Percentiles rank a stretch among this genome's conserved stretches.
Evolutionary conservation across 1,139 yeast genomes (phyloP).

Genomic region (Geotrichum phurueaensis): DNA sequence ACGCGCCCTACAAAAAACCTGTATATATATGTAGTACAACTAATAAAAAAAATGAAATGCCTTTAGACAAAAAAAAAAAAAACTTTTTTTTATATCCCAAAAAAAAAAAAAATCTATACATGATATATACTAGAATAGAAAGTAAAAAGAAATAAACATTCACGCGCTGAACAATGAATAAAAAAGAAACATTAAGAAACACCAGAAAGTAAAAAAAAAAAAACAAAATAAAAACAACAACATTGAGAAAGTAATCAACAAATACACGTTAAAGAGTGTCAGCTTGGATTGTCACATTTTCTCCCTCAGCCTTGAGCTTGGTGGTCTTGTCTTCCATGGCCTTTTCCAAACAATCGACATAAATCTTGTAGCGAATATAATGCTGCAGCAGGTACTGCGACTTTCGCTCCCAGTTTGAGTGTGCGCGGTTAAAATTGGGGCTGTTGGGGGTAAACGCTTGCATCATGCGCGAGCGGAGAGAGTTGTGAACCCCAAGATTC

Average conservation of each 20-base stretch:
- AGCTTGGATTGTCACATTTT: slow-evolving; percentile 1
- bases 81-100: no score
- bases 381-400: slow-evolving; percentile 32
- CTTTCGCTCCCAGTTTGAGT: slow-evolving; percentile 34
- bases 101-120: no score
- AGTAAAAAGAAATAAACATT: neutral
- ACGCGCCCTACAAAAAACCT: no score
- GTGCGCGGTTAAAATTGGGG: slow-evolving; percentile 29
- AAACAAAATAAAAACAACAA: neutral
- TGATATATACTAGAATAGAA: neutral
- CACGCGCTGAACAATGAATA: neutral
- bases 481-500: slow-evolving; percentile 31
- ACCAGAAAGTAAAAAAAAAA: neutral
- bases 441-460: slow-evolving; percentile 27
- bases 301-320: neutral
- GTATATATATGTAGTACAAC: no score
- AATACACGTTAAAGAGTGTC: neutral
- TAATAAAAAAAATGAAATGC: neutral
- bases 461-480: slow-evolving; percentile 24
- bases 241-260: neutral
- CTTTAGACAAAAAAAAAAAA: neutral
- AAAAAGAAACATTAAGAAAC: neutral
- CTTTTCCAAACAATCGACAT: slow-evolving; percentile 27
- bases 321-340: slow-evolving; percentile 21
- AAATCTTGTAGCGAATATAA: slow-evolving; percentile 29